Base-by-base conservation (phyloP, 148 eudicot genomes). In the Chenopodium berlandieri region DNA sequence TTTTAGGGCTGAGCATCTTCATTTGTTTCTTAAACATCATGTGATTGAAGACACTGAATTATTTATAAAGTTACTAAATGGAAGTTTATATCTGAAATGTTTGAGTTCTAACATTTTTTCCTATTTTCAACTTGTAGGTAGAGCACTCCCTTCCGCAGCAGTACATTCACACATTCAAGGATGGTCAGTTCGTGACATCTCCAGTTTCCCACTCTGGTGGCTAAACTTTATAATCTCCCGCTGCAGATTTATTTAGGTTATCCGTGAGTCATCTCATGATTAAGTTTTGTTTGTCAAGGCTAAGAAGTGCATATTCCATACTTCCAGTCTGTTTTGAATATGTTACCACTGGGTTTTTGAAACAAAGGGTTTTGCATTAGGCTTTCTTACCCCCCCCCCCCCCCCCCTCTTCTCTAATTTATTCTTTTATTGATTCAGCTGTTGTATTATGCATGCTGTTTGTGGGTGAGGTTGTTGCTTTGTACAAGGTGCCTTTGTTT, bases 141-240 rank as follows among this genome's bases (percentile, higher is more conserved):
- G 98, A 96, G 90, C 92, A 94, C 88, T 80, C 95, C 82, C 86
- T 96, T 83, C 99, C 99, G 22, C 98, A 96, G 89, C 99, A 96
- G 84, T 94, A 85, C 79, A 77, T 91, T 79, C 98, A 96, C 76
- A 82, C 71, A 17, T 96, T 75, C 88, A 85, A 88, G 88, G 94
- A 96, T 85, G 97, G 97, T 54, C 93, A 90, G 44, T 94, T 96
- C 56, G 86, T 89, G 75, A 94, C 99, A 25, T 90, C 91, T 73
- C 97, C 99, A 9, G 90, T 92, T 84, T 88, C 98, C 44, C 99
- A 96, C 91, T 94, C 98, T 66, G 99, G 97, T 75, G 98, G 85
- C 67, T 96, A 87, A 92, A 79, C 66, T 44, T 44, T 48, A 77
- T 16, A 72, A 50, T 47, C 23, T 65, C 27, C 79, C 14, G 9